Percentiles rank a stretch among this genome's conserved stretches.
These are phyloP conservation scores for Lycium ferocissimum DNA, from an alignment of 257 asterid genomes.

Conservation along the genomic window DNA sequence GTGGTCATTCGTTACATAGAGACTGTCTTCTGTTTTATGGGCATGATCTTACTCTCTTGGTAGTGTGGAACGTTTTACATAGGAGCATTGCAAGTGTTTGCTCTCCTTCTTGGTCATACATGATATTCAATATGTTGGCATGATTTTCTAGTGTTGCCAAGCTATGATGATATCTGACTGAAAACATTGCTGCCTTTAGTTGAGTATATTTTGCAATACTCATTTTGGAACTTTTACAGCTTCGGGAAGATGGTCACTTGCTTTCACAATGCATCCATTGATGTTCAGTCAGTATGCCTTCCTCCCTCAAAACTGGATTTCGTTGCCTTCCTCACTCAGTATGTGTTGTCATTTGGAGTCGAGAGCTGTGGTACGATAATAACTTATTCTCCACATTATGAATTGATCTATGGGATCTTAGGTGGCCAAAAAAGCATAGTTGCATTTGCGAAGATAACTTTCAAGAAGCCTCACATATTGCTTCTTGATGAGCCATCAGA, in stretches of 20 bases:
- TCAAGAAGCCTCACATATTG: constrained; percentile 96
- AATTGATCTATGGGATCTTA: constrained; percentile 46
- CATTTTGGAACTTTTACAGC: constrained; percentile 50
- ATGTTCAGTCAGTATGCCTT: constrained; percentile 89
- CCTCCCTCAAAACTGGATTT: constrained; percentile 91
- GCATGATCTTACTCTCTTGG: constrained; percentile 50
- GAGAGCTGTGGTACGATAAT: constrained; percentile 25
- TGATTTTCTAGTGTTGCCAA: constrained; percentile 6
- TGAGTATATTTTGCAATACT: background rate
- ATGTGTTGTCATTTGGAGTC: background rate
- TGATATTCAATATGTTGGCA: background rate
- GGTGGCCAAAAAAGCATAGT: constrained; percentile 99
- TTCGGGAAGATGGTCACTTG: constrained; percentile 98
- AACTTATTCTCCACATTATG: constrained; percentile 27
- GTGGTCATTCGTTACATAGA: constrained; percentile 95
- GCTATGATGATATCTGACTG: constrained; percentile 11
- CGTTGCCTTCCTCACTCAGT: constrained; percentile 18
- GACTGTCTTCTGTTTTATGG: constrained; percentile 98
- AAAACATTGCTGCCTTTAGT: background rate
- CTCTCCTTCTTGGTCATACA: background rate
- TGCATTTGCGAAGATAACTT: constrained; percentile 95
- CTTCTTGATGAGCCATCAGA: constrained; percentile 97
- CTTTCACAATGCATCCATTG: constrained; percentile 95
- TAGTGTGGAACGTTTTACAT: constrained; percentile 3
- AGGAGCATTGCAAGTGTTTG: too few relatives aligned